phyloP scores from a whole-genome alignment of 495 filamentous ascomycete species.

The Cercophora scortea region DNA sequence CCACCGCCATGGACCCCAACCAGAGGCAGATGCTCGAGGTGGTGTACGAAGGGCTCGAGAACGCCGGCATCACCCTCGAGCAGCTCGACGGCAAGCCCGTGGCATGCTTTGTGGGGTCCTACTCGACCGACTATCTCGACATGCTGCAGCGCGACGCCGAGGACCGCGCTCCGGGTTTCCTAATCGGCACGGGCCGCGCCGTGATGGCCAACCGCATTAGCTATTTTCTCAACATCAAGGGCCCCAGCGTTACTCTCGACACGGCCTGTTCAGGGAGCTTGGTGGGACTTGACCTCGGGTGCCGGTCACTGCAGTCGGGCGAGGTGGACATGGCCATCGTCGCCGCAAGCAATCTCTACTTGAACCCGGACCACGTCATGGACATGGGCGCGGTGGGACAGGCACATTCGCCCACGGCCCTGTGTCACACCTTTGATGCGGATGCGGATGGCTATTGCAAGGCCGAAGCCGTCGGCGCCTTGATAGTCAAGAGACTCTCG shows the following conservation, averaged over 20 bases:
- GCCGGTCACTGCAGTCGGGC: conserved; percentile 8
- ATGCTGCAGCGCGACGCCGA: conserved; percentile 12
- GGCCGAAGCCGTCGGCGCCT: conserved; percentile 45
- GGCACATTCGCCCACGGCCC: conserved; percentile 22
- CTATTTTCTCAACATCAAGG: conserved; percentile 36
- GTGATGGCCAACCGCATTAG: conserved; percentile 43
- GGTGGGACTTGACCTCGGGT: conserved; percentile 29
- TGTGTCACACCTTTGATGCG: conserved; percentile 22
- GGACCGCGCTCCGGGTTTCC: conserved; percentile 10
- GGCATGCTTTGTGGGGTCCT: conserved; percentile 66
- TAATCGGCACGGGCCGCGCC: conserved; percentile 15
- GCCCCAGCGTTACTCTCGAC: conserved; percentile 30
- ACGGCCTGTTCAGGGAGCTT: conserved; percentile 39
- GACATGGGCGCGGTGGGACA: background rate
- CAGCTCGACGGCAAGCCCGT: conserved; percentile 60
- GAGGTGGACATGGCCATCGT: background rate
- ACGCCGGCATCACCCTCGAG: conserved; percentile 64
- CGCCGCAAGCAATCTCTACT: conserved; percentile 19
- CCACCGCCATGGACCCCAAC: conserved; percentile 52
- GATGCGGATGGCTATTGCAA: conserved; percentile 42
- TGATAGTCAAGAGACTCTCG: conserved; percentile 37
- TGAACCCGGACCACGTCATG: conserved; percentile 4
- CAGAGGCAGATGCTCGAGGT: conserved; percentile 46
- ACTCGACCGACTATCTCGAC: conserved; percentile 61
- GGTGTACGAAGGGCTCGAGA: conserved; percentile 76